Conservation (phyloP, 2,329 filamentous ascomycete species). For the Rhinocladiella mackenziei region DNA sequence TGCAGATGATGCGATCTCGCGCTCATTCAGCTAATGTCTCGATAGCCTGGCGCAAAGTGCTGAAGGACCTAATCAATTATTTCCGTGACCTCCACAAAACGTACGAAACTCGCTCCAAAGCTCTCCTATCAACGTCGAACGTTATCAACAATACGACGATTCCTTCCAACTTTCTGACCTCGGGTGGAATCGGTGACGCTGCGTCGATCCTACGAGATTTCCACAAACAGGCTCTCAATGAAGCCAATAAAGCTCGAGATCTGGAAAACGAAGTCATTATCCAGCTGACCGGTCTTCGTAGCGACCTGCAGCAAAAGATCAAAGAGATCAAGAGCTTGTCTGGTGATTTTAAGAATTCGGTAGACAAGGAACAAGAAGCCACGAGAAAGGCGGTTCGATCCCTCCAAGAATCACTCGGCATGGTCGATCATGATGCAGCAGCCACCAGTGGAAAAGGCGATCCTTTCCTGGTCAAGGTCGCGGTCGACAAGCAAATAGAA, state of each 20-base stretch:
- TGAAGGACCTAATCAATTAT: conserved; percentile 91
- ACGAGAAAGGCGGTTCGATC: conserved; percentile 75
- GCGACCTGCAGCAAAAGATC: conserved; percentile 89
- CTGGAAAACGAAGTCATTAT: conserved; percentile 89
- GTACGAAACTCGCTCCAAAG: conserved; percentile 81
- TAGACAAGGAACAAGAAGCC: conserved; percentile 87
- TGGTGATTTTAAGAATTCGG: conserved; percentile 93
- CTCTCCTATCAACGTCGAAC: conserved; percentile 75
- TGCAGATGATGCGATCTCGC: not conserved
- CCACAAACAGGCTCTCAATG: conserved; percentile 73
- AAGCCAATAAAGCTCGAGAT: conserved; percentile 82
- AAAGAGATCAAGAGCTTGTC: conserved; percentile 95
- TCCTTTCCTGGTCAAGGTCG: conserved; percentile 79
- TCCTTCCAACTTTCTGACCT: conserved; percentile 70
- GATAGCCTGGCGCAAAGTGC: conserved; percentile 84
- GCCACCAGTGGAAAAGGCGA: conserved; percentile 80
- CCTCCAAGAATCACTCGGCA: conserved; percentile 75
- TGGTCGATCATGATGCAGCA: conserved; percentile 72
- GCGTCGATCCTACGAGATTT: conserved; percentile 74
- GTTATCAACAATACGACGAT: conserved; percentile 74
- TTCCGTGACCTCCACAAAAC: conserved; percentile 87
- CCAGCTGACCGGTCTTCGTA: conserved; percentile 77
- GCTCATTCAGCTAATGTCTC: conserved; percentile 2
- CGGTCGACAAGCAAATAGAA: conserved; percentile 85
- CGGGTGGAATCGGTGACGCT: conserved; percentile 84